Conservation (phyloP, 139 green algal genomes). For the Chlamydomonas sp. region DNA sequence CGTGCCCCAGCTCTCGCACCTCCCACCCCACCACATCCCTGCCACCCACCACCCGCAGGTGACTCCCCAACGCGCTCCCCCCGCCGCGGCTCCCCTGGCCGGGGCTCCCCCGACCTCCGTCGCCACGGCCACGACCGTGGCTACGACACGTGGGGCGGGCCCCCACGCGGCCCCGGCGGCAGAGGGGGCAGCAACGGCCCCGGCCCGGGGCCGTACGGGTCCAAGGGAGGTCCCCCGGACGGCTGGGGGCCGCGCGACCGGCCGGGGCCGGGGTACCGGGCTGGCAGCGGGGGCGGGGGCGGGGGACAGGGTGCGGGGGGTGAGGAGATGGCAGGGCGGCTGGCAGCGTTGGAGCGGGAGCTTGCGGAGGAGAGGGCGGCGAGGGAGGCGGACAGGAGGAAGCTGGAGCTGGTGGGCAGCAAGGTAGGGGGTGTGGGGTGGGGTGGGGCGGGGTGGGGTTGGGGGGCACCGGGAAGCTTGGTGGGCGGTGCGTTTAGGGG, state of each 20-base stretch:
- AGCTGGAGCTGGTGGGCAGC: constrained; percentile 30
- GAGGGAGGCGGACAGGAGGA: constrained; percentile 19
- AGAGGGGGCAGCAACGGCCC: background rate
- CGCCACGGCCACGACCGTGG: background rate
- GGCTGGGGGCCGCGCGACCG: too few relatives aligned
- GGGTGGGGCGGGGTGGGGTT: background rate
- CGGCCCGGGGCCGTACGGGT: too few relatives aligned
- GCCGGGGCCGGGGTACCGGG: background rate
- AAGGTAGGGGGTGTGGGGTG: background rate
- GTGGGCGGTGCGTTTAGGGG: background rate
- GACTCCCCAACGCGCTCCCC: background rate
- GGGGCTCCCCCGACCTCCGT: background rate
- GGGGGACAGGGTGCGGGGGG: background rate
- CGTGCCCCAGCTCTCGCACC: background rate
- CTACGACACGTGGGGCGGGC: too few relatives aligned
- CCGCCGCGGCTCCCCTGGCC: background rate
- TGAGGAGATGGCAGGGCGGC: background rate
- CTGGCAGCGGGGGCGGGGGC: background rate
- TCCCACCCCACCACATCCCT: background rate
- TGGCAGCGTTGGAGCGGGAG: constrained; percentile 9
- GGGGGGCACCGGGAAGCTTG: background rate
- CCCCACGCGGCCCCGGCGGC: background rate
- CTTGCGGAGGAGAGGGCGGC: constrained; percentile 3
- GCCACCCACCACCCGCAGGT: background rate
- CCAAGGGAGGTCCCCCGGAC: too few relatives aligned